Conservation (phyloP, 495 filamentous ascomycete species). For the Xylaria venustula region DNA sequence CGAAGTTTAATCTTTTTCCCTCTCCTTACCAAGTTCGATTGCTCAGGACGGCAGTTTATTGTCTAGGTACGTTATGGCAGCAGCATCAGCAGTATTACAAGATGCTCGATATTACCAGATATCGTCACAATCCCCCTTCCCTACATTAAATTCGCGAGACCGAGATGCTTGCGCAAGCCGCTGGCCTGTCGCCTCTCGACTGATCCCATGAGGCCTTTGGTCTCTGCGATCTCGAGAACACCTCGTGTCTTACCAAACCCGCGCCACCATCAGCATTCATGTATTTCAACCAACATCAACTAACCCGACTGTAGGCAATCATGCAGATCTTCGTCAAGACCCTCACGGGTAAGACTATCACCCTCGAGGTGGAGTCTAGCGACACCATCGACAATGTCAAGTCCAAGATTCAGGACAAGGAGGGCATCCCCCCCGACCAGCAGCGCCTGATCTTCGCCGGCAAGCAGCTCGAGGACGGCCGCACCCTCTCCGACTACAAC, state of each 20-base stretch:
- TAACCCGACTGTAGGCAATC: slow-evolving; percentile 49
- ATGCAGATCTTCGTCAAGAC: slow-evolving; percentile 99
- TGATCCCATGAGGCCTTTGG: background rate
- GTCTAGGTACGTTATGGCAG: slow-evolving; percentile 52
- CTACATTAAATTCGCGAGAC: background rate
- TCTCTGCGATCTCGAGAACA: background rate
- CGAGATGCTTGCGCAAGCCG: background rate
- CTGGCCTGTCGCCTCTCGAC: background rate
- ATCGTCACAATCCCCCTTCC: too few relatives aligned
- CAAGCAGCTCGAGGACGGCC: slow-evolving; percentile 99
- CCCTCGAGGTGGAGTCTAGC: slow-evolving; percentile 99
- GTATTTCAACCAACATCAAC: background rate
- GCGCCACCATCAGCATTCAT: background rate
- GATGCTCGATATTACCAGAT: too few relatives aligned
- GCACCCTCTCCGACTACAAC: slow-evolving; percentile 99
- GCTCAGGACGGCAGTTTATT: slow-evolving; percentile 57
- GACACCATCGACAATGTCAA: slow-evolving; percentile 99
- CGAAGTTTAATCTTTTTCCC: slow-evolving; percentile 14
- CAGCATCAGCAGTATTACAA: too few relatives aligned
- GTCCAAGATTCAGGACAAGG: slow-evolving; percentile 93
- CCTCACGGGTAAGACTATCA: slow-evolving; percentile 99
- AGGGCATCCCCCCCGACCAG: slow-evolving; percentile 99
- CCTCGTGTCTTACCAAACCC: background rate
- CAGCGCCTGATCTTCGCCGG: slow-evolving; percentile 99
- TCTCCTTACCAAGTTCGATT: slow-evolving; percentile 34